Percentiles rank a stretch among this genome's conserved stretches.
Conservation (phyloP, 176 grass and related monocot genomes). For the Oryza rufipogon region DNA sequence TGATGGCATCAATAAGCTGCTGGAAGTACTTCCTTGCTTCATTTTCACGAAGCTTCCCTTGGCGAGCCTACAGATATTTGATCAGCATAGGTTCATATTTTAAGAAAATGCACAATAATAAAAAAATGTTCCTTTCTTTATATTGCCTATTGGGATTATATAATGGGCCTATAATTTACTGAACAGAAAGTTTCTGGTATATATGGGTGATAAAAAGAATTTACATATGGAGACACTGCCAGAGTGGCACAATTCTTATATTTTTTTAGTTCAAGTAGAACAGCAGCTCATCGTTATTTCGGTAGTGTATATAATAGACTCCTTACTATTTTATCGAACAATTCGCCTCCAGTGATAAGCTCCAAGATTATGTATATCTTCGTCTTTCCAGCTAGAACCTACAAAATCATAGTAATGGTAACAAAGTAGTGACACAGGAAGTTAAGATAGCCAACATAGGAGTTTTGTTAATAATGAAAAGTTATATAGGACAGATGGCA, state of each 20-base stretch:
- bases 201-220: neutral
- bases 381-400: constrained; percentile 85
- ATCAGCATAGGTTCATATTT: constrained; percentile 4
- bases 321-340: constrained; percentile 97
- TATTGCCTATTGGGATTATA: neutral
- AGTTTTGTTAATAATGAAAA: neutral
- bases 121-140: neutral
- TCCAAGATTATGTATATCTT: constrained; percentile 99
- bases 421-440: neutral
- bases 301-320: neutral
- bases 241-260: neutral
- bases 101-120: neutral
- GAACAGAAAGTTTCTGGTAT: constrained; percentile 12
- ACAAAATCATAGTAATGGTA: constrained; percentile 28
- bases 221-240: neutral
- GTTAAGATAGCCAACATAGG: constrained; percentile 4
- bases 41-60: constrained; percentile 71
- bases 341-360: constrained; percentile 86
- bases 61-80: constrained; percentile 57
- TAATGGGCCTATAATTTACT: neutral
- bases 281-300: neutral
- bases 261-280: neutral
- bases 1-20: constrained; percentile 88
- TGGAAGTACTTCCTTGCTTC: constrained; percentile 89
- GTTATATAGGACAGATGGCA: neutral